Base-by-base conservation (phyloP, 768 basidiomycete species). In the Lentinus tigrinus region DNA sequence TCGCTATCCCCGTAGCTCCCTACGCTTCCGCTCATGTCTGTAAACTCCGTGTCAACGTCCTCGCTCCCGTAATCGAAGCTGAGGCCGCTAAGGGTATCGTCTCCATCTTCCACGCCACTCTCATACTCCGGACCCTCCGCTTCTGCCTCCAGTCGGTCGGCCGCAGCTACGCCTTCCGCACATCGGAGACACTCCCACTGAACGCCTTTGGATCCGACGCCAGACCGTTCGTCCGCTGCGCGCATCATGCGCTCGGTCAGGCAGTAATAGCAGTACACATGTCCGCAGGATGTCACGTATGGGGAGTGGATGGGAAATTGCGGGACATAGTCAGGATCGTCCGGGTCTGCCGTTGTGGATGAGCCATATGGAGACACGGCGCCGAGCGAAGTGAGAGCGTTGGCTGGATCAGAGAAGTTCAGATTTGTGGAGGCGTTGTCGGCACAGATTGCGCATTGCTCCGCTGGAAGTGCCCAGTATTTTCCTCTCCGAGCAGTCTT, bases 261-360 rank as follows among this genome's bases (percentile, higher is more conserved):
- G 73, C 97, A 99, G 65, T 89, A 87, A 71, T 98, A 99, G 73
- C 97, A 98, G 74, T 95, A 99, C 14, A 83, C 70, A 68, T 97
- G 93, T 7, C 85, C 88, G 61, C 91, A 95, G 28, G 87, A 86
- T 34, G 93, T 85, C 49, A 88, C 74, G 68, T 96, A 98, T 0
- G 95, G 88, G 43, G 85, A 88, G 66, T 88, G 80, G 60, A 96
- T 83, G 3, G 92, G 89, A 66, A 31, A 78, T 63, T 4, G 85
- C 81, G 82, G 78, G 53, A 78, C 78, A 23, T 72, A 72, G 36
- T 75, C 77, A 43, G 65, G 67, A 48, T 54, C 63, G n/a, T 46
- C 47, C 11, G 31, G 11, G 27, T 40, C 21, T 3, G 50, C 19
- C 8, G 42, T 26, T 1, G 21, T 16, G 14, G 52, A 27, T 24